Evolutionary conservation across 2,329 filamentous ascomycete genomes (phyloP).

Genomic region (Claviceps quebecensis): DNA sequence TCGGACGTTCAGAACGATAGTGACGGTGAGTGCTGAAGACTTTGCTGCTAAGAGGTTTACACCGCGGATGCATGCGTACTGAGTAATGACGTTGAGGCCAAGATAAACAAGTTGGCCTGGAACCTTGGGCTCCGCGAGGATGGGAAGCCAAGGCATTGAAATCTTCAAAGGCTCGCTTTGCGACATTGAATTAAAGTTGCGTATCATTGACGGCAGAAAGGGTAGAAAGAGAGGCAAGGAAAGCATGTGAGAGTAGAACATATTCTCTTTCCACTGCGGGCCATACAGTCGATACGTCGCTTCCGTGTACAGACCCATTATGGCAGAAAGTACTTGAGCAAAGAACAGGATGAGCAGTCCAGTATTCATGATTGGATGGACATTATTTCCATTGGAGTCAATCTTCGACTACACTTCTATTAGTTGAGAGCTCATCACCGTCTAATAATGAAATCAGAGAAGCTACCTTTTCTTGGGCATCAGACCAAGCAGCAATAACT

Average conservation of each 20-base stretch:
- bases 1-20: conserved; percentile 87
- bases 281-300: conserved; percentile 76
- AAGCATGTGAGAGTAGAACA: conserved; percentile 80
- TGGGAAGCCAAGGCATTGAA: conserved; percentile 9
- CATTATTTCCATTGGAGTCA: background rate
- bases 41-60: conserved; percentile 87
- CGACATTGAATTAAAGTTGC: conserved; percentile 50
- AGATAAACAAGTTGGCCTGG: conserved; percentile 62
- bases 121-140: conserved; percentile 16
- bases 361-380: conserved; percentile 27
- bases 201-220: conserved; percentile 49
- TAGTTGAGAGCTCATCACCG: background rate
- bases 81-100: conserved; percentile 67
- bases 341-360: conserved; percentile 74
- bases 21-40: conserved; percentile 85
- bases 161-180: conserved; percentile 43
- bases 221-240: conserved; percentile 65
- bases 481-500: conserved; percentile 75
- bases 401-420: background rate
- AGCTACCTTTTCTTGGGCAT: conserved; percentile 67
- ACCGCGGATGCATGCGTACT: conserved; percentile 88
- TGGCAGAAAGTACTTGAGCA: conserved; percentile 78
- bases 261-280: conserved; percentile 84
- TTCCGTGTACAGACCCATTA: conserved; percentile 92
- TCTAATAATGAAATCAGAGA: background rate